A percentile compares a stretch with the other conserved stretches of the same genome.
These are phyloP conservation scores for Astrocystis sublimbata DNA, from an alignment of 495 filamentous ascomycete species.

Conservation along the genomic window DNA sequence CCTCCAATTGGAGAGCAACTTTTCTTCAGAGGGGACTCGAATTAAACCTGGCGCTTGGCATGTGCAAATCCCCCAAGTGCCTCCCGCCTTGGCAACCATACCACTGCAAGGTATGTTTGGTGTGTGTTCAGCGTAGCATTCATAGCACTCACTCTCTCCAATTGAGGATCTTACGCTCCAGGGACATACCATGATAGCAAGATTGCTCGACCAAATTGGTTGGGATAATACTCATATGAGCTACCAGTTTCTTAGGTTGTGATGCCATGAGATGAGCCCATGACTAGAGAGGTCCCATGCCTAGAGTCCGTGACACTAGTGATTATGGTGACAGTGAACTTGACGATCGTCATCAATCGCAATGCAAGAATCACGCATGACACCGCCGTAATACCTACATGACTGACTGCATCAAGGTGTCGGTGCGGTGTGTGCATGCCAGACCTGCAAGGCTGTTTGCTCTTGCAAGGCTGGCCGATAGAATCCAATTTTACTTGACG, in stretches of 20 bases:
- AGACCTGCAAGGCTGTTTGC: conserved; percentile 3
- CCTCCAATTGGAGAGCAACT: neutral
- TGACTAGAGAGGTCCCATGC: conserved; percentile 2
- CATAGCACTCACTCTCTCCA: conserved; percentile 3
- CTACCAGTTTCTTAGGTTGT: neutral
- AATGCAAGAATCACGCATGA: conserved; percentile 9
- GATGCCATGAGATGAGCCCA: neutral
- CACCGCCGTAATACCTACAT: neutral
- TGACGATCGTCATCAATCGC: conserved; percentile 10
- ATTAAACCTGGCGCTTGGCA: conserved; percentile 15
- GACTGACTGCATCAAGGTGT: neutral
- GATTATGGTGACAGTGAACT: neutral
- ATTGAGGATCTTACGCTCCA: conserved; percentile 3
- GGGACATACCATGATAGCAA: conserved; percentile 1
- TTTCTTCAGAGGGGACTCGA: neutral
- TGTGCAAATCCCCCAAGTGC: conserved; percentile 5
- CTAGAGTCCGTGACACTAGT: neutral
- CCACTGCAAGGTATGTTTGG: neutral
- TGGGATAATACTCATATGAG: neutral
- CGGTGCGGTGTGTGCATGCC: neutral
- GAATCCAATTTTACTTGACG: neutral
- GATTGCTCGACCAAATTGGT: neutral
- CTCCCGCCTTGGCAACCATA: conserved; percentile 12
- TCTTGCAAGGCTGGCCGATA: conserved; percentile 1
- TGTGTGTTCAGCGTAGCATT: conserved; percentile 9